These are phyloP conservation scores for Astraeus odoratus DNA, from an alignment of 768 basidiomycete genomes.

Conservation along the genomic window DNA sequence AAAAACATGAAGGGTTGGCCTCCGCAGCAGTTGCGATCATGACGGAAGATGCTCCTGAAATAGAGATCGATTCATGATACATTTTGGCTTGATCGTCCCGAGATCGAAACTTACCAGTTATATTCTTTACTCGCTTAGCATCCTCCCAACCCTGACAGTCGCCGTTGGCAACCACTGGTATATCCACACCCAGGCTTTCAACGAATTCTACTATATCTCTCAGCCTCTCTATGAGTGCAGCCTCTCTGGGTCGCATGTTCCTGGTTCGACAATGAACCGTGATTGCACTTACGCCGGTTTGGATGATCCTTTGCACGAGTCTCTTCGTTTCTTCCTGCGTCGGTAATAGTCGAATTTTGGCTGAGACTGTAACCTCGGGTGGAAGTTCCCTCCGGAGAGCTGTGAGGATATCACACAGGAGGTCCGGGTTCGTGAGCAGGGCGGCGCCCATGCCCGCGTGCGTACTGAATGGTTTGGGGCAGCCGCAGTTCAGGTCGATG, in stretches of 20 bases:
- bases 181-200: slow-evolving; percentile 57
- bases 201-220: slow-evolving; percentile 85
- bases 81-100: background rate
- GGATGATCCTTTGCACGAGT: slow-evolving; percentile 82
- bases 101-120: slow-evolving; percentile 53
- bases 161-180: slow-evolving; percentile 93
- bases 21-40: slow-evolving; percentile 98
- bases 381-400: slow-evolving; percentile 70
- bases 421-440: slow-evolving; percentile 83
- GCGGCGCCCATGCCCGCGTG: slow-evolving; percentile 96
- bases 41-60: slow-evolving; percentile 71
- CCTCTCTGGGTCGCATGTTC: slow-evolving; percentile 81
- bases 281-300: slow-evolving; percentile 81
- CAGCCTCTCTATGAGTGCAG: slow-evolving; percentile 71
- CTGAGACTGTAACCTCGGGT: slow-evolving; percentile 78
- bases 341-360: slow-evolving; percentile 87
- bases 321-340: slow-evolving; percentile 82
- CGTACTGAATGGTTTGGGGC: slow-evolving; percentile 93
- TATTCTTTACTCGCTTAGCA: slow-evolving; percentile 61
- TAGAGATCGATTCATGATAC: background rate
- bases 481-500: slow-evolving; percentile 96
- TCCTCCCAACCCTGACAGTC: slow-evolving; percentile 81
- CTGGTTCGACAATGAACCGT: slow-evolving; percentile 95
- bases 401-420: slow-evolving; percentile 81
- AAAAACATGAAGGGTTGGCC: slow-evolving; percentile 86